Percentiles rank a stretch among this genome's conserved stretches.
phyloP scores from a whole-genome alignment of 768 basidiomycete species.

The Auriculariales sp. region DNA sequence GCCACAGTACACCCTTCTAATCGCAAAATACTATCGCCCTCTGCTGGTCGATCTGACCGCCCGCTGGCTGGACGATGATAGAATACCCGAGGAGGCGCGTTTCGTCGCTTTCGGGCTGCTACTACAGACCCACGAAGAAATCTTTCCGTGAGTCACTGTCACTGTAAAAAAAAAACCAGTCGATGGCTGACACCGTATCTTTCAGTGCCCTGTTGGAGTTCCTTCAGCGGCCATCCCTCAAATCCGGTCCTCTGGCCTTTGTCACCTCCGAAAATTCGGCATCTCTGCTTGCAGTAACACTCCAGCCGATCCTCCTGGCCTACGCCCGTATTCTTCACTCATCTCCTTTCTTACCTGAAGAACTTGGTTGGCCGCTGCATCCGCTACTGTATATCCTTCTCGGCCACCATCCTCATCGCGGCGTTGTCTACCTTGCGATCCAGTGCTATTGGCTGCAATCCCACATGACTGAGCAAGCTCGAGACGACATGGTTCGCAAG shows the following conservation, averaged over 20 bases:
- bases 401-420: slow-evolving; percentile 45
- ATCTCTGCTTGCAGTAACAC: slow-evolving; percentile 25
- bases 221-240: slow-evolving; percentile 26
- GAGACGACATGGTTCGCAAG: slow-evolving; percentile 46
- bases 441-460: slow-evolving; percentile 64
- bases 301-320: slow-evolving; percentile 60
- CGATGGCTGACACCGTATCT: slow-evolving; percentile 1
- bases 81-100: slow-evolving; percentile 24
- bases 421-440: slow-evolving; percentile 55
- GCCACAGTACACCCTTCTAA: slow-evolving; percentile 44
- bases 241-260: slow-evolving; percentile 40
- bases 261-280: slow-evolving; percentile 15
- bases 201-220: slow-evolving; percentile 43
- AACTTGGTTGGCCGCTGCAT: slow-evolving; percentile 43
- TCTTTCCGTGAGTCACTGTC: slow-evolving; percentile 17
- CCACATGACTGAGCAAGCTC: slow-evolving; percentile 65
- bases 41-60: slow-evolving; percentile 68
- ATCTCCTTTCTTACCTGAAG: slow-evolving; percentile 50
- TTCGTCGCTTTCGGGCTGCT: slow-evolving; percentile 17
- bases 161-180: no score
- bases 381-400: slow-evolving; percentile 29
- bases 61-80: slow-evolving; percentile 51
- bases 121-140: slow-evolving; percentile 14
- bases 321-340: slow-evolving; percentile 70
- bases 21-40: slow-evolving; percentile 61